A percentile compares a stretch with the other conserved stretches of the same genome.
Evolutionary conservation across 371 early-diverging fungal genomes (phyloP).

Genomic region (Rhizomucor pusillus): DNA sequence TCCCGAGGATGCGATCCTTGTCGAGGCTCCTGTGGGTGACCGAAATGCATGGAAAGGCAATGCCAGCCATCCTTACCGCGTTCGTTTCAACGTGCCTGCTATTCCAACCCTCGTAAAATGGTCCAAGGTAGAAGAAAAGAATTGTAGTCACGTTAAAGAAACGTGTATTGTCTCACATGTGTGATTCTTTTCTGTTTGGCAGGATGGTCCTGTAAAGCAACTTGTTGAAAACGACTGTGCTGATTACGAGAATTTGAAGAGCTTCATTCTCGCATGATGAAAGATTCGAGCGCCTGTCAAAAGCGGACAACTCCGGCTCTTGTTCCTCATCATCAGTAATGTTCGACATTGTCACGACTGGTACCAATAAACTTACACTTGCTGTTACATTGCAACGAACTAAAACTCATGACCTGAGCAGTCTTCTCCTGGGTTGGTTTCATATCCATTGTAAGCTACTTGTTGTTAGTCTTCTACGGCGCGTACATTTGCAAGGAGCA

Average conservation of each 20-base stretch:
- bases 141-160: too few species aligned
- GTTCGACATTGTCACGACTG: neutral
- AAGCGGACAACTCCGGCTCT: too few species aligned
- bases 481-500: constrained; percentile 54
- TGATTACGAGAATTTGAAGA: neutral
- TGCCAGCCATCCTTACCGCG: constrained; percentile 45
- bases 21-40: constrained; percentile 54
- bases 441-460: constrained; percentile 43
- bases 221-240: constrained; percentile 1
- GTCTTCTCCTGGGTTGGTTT: constrained; percentile 49
- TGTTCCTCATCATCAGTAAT: neutral
- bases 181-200: neutral
- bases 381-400: neutral
- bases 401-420: constrained; percentile 1
- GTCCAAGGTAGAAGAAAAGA: constrained; percentile 38
- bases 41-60: constrained; percentile 58
- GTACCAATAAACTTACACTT: neutral
- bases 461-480: constrained; percentile 41
- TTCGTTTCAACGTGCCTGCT: constrained; percentile 41
- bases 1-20: constrained; percentile 29
- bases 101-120: constrained; percentile 60
- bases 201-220: neutral
- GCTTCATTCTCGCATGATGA: neutral
- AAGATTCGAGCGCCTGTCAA: too few species aligned
- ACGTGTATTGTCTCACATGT: neutral